Evolutionary conservation across 2,329 filamentous ascomycete genomes (phyloP), one percentile per base, ranked within the genome.

Genomic region (Colletotrichum cereale): DNA sequence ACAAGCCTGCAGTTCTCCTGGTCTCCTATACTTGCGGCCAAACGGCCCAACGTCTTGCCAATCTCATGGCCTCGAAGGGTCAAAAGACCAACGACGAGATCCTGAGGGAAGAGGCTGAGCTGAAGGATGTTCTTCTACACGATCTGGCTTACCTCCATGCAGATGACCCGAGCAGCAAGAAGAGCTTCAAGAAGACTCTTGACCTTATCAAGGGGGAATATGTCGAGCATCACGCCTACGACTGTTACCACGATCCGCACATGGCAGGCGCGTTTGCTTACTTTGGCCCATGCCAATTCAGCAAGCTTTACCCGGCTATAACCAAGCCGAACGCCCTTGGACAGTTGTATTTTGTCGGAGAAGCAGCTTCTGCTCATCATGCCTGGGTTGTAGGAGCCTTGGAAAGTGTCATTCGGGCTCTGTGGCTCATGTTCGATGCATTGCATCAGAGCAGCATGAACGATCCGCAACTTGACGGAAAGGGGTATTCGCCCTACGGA

Each of bases 251-350:
- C 16, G 81, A 83, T 42, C 76, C 76, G 0, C 75, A 75, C 12
- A 78, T 76, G 0, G 74, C 76, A 0, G 84, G 83, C 0, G 82
- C 82, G 0, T 85, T 83, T 67, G 82, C 82, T 0, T 75, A 80
- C 7, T 85, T 83, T 38, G 79, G 80, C 0, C 81, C 82, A 0
- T 79, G 81, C 0, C 82, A 84, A 64, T 85, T 82, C 75, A 75
- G 74, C 2, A 76, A 79, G 26, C 42, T 82, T 36, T 83, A 80
- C 52, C 80, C 80, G 0, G 62, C 75, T 1, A 75, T 84, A 18
- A 71, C 74, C 24, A 71, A 72, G 6, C 75, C 77, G 0, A 69
- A 76, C 16, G 78, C 77, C 0, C 70, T 77, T 1, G 74, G 78
- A 1, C 77, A 77, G 6, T 74, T 84, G 1, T 73, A 79, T 24